These are phyloP conservation scores for Neostapfia colusana DNA, from an alignment of 176 grass and related monocot genomes.

Conservation along the genomic window DNA sequence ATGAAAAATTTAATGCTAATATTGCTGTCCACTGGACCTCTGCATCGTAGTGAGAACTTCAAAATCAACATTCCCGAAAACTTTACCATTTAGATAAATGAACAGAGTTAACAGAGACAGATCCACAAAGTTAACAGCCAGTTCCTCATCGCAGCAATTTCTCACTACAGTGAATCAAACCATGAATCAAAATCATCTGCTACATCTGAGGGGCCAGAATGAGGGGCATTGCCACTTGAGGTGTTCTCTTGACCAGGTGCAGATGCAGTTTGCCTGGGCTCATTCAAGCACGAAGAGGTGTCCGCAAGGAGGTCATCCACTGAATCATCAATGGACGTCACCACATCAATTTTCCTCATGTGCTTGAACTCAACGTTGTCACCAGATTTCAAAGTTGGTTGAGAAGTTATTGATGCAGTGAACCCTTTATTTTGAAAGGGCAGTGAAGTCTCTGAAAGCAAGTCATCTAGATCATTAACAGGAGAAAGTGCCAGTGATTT, in stretches of 20 bases:
- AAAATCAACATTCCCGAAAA: background rate
- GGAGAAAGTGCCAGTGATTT: constrained; percentile 4
- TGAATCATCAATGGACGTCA: constrained; percentile 32
- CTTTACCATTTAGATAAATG: background rate
- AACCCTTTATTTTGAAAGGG: constrained; percentile 30
- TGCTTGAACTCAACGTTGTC: background rate
- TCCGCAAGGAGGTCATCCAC: constrained; percentile 56
- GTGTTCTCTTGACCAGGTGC: constrained; percentile 9
- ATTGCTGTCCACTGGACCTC: background rate
- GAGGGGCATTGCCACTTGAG: background rate
- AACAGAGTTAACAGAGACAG: constrained; percentile 1
- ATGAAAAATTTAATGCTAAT: background rate
- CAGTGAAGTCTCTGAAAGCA: constrained; percentile 56
- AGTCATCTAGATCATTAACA: constrained; percentile 56
- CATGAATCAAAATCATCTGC: constrained; percentile 77
- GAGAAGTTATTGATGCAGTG: constrained; percentile 21
- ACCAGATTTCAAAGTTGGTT: constrained; percentile 14
- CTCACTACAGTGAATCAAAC: constrained; percentile 66
- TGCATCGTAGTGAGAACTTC: background rate
- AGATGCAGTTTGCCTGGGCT: constrained; percentile 22
- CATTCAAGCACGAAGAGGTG: constrained; percentile 34
- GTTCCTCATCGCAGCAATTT: background rate
- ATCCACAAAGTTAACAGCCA: background rate
- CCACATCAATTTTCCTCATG: constrained; percentile 34
- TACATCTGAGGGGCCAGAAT: constrained; percentile 30